Evolutionary conservation across 2,329 filamentous ascomycete species (phyloP).

Genomic region (Fusarium veterinarium): DNA sequence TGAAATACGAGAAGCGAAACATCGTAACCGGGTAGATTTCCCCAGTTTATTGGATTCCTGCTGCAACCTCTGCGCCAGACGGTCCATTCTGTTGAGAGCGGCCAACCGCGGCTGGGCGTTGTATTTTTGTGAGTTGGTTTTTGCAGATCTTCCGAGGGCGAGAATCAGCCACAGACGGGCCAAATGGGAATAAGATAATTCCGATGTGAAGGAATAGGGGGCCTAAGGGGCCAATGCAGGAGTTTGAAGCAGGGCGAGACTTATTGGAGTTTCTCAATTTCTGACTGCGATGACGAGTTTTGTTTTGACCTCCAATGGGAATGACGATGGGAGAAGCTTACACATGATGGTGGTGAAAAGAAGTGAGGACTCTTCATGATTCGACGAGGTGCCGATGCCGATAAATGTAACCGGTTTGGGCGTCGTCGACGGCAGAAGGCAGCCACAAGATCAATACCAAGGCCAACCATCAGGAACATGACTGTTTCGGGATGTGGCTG

Average conservation of each 20-base stretch:
- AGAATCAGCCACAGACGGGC: conserved; percentile 25
- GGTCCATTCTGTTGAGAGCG: conserved; percentile 15
- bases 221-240: conserved; percentile 6
- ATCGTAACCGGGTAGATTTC: conserved; percentile 8
- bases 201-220: conserved; percentile 21
- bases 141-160: conserved; percentile 42
- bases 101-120: conserved; percentile 16
- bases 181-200: conserved; percentile 27
- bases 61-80: conserved; percentile 1
- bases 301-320: conserved; percentile 2
- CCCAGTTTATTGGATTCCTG: conserved; percentile 13
- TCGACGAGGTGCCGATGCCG: conserved; percentile 9
- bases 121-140: conserved; percentile 22
- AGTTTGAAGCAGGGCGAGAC: background rate
- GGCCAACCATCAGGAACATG: conserved; percentile 1
- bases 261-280: background rate
- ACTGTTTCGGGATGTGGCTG: conserved; percentile 26
- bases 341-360: conserved; percentile 6
- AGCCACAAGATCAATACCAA: conserved; percentile 4
- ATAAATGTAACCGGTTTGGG: conserved; percentile 27
- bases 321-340: conserved; percentile 24
- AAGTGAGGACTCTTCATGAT: conserved; percentile 10
- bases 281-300: conserved; percentile 26
- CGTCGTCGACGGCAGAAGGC: conserved; percentile 7
- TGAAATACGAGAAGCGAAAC: conserved; percentile 33